Base-by-base conservation (phyloP, 352 stramenopile genomes). In the Aphanomyces stellatus region DNA sequence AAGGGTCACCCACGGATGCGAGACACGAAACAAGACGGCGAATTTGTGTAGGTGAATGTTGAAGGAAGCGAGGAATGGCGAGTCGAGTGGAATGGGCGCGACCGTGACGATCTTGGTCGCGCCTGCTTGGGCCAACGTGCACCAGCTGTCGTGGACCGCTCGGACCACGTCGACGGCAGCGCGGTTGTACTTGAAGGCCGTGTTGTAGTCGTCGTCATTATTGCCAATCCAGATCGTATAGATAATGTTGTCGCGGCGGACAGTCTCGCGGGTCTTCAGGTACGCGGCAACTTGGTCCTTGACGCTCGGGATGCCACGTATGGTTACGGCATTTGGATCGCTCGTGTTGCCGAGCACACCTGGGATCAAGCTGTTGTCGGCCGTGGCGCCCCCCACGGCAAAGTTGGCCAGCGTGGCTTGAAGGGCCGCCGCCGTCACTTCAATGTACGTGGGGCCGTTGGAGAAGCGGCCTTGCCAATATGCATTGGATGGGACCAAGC, bases 371-470 rank as follows among this genome's bases (percentile, higher is more conserved):
- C 10, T 17, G 35, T 49, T 30, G 35, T 30, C 27, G 15, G 53
- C 17, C 35, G 53, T 62, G 24, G 53, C 53, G 17, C 53, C 53
- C 8, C 53, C 53, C 22, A 62, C 53, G 13, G 53, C 30, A 37
- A 13, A 49, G 28, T 30, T 62, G 17, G 8, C 17, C 22, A 62
- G 27, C 10, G 30, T 22, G 42, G 22, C 11, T 17, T 30, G 8
- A n/a, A 62, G 53, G n/a, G 17, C 53, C 19, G 17, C 17, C 17
- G 53, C 53, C 51, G 27, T 48, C 17, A 49, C 19, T 37, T 62
- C 53, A 37, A 41, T 62, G 35, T 51, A 62, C 22, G 53, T 62
- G 19, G 53, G 53, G 17, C 53, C 53, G 24, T 62, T 62, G 19
- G 15, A 27, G 35, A 62, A 62, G 2, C 53, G 30, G n/a, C 53